Evolutionary conservation across 768 basidiomycete species (phyloP).

Genomic region (Kwoniella mangroviensis): DNA sequence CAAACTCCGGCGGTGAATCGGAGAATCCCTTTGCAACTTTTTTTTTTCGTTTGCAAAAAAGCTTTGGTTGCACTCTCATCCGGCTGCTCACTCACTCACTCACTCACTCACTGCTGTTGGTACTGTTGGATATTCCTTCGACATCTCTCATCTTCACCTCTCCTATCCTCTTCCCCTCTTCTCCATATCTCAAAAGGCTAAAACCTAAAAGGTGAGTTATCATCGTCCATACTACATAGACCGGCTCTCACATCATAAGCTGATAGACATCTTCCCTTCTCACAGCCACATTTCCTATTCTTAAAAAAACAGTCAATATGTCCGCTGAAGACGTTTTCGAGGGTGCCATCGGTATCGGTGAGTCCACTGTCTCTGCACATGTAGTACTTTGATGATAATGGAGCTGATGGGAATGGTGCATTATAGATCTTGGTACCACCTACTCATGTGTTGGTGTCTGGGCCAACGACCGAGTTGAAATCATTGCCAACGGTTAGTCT

Average conservation of each 20-base stretch:
- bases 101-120: not conserved
- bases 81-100: not conserved
- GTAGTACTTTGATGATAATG: not conserved
- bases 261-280: slow-evolving; percentile 7
- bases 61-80: not conserved
- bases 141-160: slow-evolving; percentile 9
- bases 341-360: slow-evolving; percentile 94
- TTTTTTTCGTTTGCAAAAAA: not conserved
- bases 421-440: slow-evolving; percentile 58
- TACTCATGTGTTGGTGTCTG: slow-evolving; percentile 61
- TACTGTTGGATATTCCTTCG: slow-evolving; percentile 1
- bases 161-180: slow-evolving; percentile 7
- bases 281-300: slow-evolving; percentile 29
- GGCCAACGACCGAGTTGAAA: slow-evolving; percentile 60
- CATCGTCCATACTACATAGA: not conserved
- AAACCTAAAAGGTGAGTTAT: slow-evolving; percentile 29
- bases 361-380: slow-evolving; percentile 10
- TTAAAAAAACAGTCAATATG: slow-evolving; percentile 64
- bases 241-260: not conserved
- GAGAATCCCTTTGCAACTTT: not conserved
- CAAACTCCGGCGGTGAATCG: not conserved
- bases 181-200: slow-evolving; percentile 28
- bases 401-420: not conserved
- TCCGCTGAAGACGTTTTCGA: slow-evolving; percentile 83
- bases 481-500: slow-evolving; percentile 56